Evolutionary conservation across 2,329 filamentous ascomycete species (phyloP), one percentile per base, ranked within the genome.

Genomic region (Fusarium annulatum): DNA sequence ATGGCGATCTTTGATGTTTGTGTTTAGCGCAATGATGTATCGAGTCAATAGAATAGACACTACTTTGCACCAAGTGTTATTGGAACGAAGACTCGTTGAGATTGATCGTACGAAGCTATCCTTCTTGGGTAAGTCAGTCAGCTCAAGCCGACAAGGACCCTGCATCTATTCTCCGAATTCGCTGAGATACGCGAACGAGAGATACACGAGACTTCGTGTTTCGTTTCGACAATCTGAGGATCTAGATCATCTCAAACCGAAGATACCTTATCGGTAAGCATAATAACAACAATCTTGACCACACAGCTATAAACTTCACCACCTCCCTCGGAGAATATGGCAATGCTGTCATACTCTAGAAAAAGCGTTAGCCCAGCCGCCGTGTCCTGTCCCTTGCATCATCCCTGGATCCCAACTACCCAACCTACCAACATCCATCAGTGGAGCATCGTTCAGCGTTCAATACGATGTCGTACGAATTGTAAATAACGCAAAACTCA

Each of bases 401-500:
- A 34, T 63, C 38, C 61, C 51, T 55, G 34, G 34, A 41, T 41
- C 51, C 19, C 34, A 28, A 49, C 42, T 28, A 28, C 26, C 26
- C 26, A 28, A 7, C 26, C 26, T 28, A 28, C 26, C 26, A 28
- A 49, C 34, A 63, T 36, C 30, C 53, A 42, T 36, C 30, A 34
- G 43, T 59, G 61, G 43, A 64, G 28, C 38, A 30, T 14, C 14
- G 11, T 42, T 30, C 39, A 65, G n/a, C 16, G 43, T 41, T 41
- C 18, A 55, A 69, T 64, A 69, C 57, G 64, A 69, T 51, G 33
- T 34, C 11, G 38, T 63, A 23, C 21, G 21, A 18, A 60, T 52
- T 19, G 10, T 46, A 67, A 69, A 69, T 69, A 69, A 59, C 66
- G 51, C 66, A 69, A 69, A 43, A 48, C 38, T 26, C 36, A 30